Base-by-base conservation (phyloP, 805 yeast genomes). In the Kodamaea sagamina region DNA sequence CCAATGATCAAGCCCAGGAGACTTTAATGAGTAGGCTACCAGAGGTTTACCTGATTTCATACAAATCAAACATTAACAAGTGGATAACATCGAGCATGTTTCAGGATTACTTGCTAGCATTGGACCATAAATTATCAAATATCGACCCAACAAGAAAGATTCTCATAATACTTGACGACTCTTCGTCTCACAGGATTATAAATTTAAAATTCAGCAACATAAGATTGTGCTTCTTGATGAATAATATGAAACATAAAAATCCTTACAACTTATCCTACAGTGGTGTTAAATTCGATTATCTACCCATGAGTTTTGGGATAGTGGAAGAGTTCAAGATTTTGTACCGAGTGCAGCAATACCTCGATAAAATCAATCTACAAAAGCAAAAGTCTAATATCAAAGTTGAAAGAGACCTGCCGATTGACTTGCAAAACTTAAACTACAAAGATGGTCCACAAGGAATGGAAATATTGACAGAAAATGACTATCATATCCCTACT, bases 281-380 rank as follows among this genome's bases (percentile, higher is more conserved):
- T 26, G 81, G 80, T 29, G 65, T 74, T 25, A 77, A 73, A 47
- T 63, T 80, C 40, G 74, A 73, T 50, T 79, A 77, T 52, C 57
- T 79, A 25, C 86, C 86, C 6, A 79, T 80, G 69, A 77, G 72
- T 46, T 79, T 81, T 73, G 87, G 87, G 3, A 77, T 81, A 3
- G 68, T 77, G 31, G 79, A 78, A 45, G 86, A 82, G 51, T 78
- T 82, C 54, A 79, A 79, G 52, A 68, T 79, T 10, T 62, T 77
- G 36, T 82, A 76, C 51, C 69, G 87, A 43, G 63, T 77, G 5
- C 80, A 76, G 46, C 86, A 82, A 48, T 82, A 80, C 48, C 62
- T 63, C 49, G 72, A 67, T 40, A 68, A 68, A 72, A 70, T 71
- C 12, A 62, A 61, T 41, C 25, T 57, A n/a, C 72, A 67, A 44